These are phyloP conservation scores for Pseudofabraea citricarpa DNA, from an alignment of 2,329 filamentous ascomycete genomes.

Conservation along the genomic window DNA sequence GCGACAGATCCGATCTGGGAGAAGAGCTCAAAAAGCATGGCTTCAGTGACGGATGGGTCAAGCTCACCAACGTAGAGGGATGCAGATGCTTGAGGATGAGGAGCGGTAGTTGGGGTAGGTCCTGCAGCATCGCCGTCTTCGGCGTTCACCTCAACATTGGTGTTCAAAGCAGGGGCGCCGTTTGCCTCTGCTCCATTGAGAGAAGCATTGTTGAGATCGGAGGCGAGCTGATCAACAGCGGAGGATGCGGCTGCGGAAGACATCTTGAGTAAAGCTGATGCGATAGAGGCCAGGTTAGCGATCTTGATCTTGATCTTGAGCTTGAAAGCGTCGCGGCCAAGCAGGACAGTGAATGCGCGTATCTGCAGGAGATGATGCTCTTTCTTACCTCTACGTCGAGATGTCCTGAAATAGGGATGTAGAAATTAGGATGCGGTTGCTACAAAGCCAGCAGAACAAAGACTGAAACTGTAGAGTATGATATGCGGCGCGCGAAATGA, in stretches of 20 bases:
- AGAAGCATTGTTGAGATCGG: slow-evolving; percentile 69
- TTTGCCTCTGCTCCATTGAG: slow-evolving; percentile 65
- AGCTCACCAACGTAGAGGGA: slow-evolving; percentile 99
- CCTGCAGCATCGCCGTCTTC: slow-evolving; percentile 60
- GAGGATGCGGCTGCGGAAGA: slow-evolving; percentile 51
- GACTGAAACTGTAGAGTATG: not conserved
- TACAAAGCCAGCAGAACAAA: not conserved
- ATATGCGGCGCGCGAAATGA: too few relatives aligned
- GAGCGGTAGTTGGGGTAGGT: slow-evolving; percentile 64
- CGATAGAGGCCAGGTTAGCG: slow-evolving; percentile 13
- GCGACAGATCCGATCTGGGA: slow-evolving; percentile 98
- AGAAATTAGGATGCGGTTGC: too few relatives aligned
- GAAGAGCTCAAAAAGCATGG: slow-evolving; percentile 99
- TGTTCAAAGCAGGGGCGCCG: slow-evolving; percentile 68
- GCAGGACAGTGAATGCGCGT: too few relatives aligned
- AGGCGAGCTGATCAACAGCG: slow-evolving; percentile 75
- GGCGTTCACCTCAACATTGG: slow-evolving; percentile 53
- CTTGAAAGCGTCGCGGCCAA: too few relatives aligned
- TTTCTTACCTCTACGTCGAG: too few relatives aligned
- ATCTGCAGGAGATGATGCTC: too few relatives aligned
- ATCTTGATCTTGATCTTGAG: not conserved
- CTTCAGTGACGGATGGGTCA: slow-evolving; percentile 95
- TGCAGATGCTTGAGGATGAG: slow-evolving; percentile 87
- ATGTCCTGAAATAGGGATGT: too few relatives aligned
- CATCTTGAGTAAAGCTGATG: slow-evolving; percentile 43